Evolutionary conservation across 2,329 filamentous ascomycete genomes (phyloP).

Genomic region (Calcarisporium arbuscula): DNA sequence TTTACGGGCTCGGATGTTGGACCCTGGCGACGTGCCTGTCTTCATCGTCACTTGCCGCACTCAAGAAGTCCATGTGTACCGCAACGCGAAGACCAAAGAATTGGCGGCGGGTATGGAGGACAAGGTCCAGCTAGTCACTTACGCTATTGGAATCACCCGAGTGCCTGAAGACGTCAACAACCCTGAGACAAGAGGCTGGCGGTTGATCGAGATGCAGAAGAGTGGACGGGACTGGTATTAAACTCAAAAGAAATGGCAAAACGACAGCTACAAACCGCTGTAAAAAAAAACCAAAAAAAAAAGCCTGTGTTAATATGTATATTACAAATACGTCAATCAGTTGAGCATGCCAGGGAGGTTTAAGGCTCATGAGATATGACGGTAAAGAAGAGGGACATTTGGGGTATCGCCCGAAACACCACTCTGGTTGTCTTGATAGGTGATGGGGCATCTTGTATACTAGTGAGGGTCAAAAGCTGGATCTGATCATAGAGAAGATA

Average conservation of each 20-base stretch:
- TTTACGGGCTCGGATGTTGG: conserved; percentile 69
- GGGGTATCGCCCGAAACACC: too few relatives aligned
- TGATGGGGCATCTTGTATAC: too few relatives aligned
- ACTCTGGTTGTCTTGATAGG: too few relatives aligned
- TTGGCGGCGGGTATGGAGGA: conserved; percentile 97
- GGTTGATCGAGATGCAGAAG: conserved; percentile 98
- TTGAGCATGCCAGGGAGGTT: too few relatives aligned
- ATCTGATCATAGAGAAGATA: too few relatives aligned
- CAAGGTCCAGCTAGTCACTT: conserved; percentile 95
- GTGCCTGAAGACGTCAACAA: conserved; percentile 95
- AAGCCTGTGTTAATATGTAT: too few relatives aligned
- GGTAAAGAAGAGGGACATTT: too few relatives aligned
- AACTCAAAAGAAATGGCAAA: conserved; percentile 9
- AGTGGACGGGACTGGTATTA: conserved; percentile 80
- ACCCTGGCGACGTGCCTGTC: conserved; percentile 83
- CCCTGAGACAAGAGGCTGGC: conserved; percentile 93
- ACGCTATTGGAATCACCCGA: conserved; percentile 92
- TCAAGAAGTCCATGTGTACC: conserved; percentile 96
- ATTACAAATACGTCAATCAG: too few relatives aligned
- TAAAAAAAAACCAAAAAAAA: too few relatives aligned
- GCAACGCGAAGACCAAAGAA: conserved; percentile 81
- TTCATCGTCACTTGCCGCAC: conserved; percentile 96
- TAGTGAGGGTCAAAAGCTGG: too few relatives aligned
- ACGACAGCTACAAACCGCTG: too few relatives aligned
- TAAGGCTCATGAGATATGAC: too few relatives aligned